These are phyloP conservation scores for Spathaspora sp. DNA, from an alignment of 805 yeast genomes.

Conservation along the genomic window DNA sequence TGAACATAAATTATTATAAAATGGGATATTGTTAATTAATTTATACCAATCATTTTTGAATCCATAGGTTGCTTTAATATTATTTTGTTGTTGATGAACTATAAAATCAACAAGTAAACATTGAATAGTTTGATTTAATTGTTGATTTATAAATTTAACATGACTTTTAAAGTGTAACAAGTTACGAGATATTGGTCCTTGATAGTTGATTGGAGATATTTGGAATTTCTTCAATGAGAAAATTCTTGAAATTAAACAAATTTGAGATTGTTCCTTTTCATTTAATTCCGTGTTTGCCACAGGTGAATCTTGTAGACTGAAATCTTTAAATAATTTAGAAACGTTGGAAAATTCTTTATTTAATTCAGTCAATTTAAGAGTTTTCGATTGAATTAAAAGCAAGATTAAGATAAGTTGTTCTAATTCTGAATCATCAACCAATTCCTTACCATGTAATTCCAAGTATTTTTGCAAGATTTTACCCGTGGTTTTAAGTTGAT, in stretches of 20 bases:
- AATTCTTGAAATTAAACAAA: constrained; percentile 33
- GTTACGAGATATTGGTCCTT: constrained; percentile 68
- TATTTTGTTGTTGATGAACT: constrained; percentile 43
- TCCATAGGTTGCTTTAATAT: constrained; percentile 42
- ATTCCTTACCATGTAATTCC: constrained; percentile 10
- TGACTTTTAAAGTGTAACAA: constrained; percentile 66
- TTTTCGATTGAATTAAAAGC: constrained; percentile 35
- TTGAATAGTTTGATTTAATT: constrained; percentile 54
- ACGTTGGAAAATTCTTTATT: constrained; percentile 31
- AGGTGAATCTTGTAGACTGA: constrained; percentile 4
- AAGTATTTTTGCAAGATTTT: constrained; percentile 36
- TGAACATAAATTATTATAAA: constrained; percentile 51
- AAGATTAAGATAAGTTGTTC: constrained; percentile 47
- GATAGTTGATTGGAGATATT: constrained; percentile 47
- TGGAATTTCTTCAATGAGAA: constrained; percentile 33
- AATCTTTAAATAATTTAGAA: constrained; percentile 28
- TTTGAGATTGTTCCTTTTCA: constrained; percentile 30
- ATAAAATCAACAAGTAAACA: constrained; percentile 46
- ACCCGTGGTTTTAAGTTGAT: constrained; percentile 50
- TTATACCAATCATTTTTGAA: constrained; percentile 55
- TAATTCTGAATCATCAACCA: constrained; percentile 15
- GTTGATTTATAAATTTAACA: constrained; percentile 47
- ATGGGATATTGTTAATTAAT: constrained; percentile 59
- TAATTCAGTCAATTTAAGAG: constrained; percentile 37
- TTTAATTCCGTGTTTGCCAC: constrained; percentile 16